Conservation (phyloP, 2,329 filamentous ascomycete genomes). For the Blastomyces gilchristii region DNA sequence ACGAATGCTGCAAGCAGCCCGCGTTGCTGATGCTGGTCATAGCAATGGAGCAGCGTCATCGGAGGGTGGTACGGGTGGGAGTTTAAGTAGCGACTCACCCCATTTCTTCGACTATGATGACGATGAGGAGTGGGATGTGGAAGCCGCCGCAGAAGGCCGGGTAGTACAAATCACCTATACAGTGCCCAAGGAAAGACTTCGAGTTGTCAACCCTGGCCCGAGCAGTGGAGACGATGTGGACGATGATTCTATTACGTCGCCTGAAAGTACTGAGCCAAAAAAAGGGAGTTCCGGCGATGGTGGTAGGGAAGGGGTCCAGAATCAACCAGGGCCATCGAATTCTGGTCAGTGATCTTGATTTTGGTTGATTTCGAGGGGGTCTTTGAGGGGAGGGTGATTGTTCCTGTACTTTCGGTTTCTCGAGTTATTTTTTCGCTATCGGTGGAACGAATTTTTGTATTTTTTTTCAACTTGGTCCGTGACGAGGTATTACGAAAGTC, state of each 20-base stretch:
- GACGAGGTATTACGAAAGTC: neutral
- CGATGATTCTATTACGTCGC: slow-evolving; percentile 12
- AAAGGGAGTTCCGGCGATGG: neutral
- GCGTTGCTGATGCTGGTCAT: slow-evolving; percentile 6
- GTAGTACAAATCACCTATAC: slow-evolving; percentile 85
- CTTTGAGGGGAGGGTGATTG: neutral
- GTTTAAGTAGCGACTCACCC: slow-evolving; percentile 9
- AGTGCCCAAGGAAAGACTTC: slow-evolving; percentile 71
- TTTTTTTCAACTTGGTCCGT: neutral
- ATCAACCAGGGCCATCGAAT: neutral
- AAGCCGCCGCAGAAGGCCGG: slow-evolving; percentile 58
- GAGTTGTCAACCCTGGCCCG: slow-evolving; percentile 77
- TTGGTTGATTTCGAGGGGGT: neutral
- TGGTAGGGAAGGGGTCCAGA: neutral
- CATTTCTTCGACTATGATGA: slow-evolving; percentile 18
- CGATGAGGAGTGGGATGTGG: slow-evolving; percentile 61
- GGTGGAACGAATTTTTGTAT: neutral
- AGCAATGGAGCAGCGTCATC: slow-evolving; percentile 4
- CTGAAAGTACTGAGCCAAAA: slow-evolving; percentile 6
- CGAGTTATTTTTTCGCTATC: neutral
- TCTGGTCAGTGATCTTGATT: neutral
- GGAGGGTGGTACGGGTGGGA: slow-evolving; percentile 7
- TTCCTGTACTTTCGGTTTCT: too few relatives aligned
- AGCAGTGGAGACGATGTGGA: slow-evolving; percentile 32
- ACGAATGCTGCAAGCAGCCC: slow-evolving; percentile 7